Conservation (phyloP, 331 rosid species). For the Acacia concinna region DNA sequence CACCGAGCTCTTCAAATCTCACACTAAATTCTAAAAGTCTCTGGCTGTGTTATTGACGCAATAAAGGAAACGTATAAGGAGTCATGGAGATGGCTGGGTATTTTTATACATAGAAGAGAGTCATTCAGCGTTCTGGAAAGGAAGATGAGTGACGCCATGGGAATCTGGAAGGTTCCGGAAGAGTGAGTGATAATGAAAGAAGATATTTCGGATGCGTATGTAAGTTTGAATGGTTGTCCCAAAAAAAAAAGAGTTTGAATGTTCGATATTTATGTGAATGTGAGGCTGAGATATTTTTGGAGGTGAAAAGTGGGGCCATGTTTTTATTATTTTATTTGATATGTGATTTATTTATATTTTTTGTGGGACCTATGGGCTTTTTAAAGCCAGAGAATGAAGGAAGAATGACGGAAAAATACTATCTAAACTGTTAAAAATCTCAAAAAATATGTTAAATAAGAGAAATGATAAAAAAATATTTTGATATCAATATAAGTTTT, state of each 20-base stretch:
- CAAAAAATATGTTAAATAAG: no score
- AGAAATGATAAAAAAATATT: no score
- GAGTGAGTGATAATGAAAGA: background rate
- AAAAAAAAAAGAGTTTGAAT: no score
- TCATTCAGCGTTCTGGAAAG: background rate
- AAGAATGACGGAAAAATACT: no score
- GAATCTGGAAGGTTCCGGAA: slow-evolving; percentile 12
- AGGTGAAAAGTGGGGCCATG: background rate
- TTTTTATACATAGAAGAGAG: background rate
- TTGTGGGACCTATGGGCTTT: background rate
- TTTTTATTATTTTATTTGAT: background rate
- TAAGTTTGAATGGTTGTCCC: no score
- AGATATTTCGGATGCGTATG: background rate
- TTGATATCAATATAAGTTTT: no score
- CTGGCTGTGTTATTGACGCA: background rate
- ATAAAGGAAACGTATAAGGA: background rate
- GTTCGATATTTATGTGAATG: background rate
- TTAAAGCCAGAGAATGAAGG: no score
- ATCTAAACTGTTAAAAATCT: no score
- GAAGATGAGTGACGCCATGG: background rate
- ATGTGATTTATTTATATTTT: background rate
- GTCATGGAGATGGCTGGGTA: background rate
- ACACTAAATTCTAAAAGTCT: background rate
- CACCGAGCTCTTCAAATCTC: background rate
- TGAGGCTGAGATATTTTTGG: background rate